A percentile compares a stretch with the other conserved stretches of the same genome.
Evolutionary conservation across 345 rosid genomes (phyloP).

Genomic region (Pugionium dolabratum): DNA sequence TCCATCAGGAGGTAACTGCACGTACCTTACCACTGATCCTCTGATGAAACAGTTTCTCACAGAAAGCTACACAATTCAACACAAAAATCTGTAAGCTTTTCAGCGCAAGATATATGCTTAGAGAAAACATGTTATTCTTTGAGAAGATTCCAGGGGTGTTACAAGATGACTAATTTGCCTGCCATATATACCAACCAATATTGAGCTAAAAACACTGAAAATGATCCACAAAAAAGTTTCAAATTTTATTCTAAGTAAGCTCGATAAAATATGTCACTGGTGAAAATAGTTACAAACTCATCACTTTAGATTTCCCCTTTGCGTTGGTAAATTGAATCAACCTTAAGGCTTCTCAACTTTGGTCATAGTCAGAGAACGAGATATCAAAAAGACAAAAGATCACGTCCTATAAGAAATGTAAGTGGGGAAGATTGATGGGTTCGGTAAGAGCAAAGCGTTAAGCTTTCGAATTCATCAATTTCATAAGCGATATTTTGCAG

Average conservation of each 20-base stretch:
- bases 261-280: neutral
- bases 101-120: neutral
- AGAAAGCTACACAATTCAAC: conserved; percentile 66
- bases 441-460: neutral
- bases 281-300: neutral
- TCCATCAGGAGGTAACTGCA: conserved; percentile 92
- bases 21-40: conserved; percentile 98
- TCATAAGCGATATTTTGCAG: conserved; percentile 1
- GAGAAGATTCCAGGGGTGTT: neutral
- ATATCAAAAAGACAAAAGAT: neutral
- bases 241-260: too few relatives aligned
- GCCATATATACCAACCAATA: neutral
- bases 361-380: neutral
- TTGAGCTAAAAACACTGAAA: neutral
- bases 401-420: too few relatives aligned
- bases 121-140: neutral
- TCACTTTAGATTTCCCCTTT: neutral
- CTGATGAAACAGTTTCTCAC: conserved; percentile 98
- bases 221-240: neutral
- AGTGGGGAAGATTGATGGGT: neutral
- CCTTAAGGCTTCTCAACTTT: neutral
- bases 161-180: neutral
- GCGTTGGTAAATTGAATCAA: neutral
- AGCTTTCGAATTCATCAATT: conserved; percentile 11
- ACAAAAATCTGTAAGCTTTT: conserved; percentile 3